Evolutionary conservation across 2,329 filamentous ascomycete species (phyloP).

Genomic region (Didymella pinodella): DNA sequence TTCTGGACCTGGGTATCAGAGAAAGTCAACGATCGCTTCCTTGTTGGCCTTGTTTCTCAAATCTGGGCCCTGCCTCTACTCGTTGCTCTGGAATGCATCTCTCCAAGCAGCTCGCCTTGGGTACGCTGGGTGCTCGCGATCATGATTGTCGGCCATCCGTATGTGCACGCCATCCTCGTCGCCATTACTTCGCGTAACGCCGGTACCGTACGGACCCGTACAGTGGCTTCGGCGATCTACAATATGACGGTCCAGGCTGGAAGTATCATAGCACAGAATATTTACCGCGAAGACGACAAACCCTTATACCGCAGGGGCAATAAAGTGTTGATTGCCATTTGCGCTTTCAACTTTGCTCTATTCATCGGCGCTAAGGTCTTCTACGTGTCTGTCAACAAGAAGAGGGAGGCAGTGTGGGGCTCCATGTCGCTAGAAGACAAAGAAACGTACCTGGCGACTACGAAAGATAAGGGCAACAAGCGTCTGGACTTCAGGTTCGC

Average conservation of each 20-base stretch:
- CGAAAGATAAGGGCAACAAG: conserved; percentile 50
- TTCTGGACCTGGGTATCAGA: conserved; percentile 60
- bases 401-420: conserved; percentile 41
- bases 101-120: conserved; percentile 47
- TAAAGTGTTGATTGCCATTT: conserved; percentile 60
- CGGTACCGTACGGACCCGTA: conserved; percentile 54
- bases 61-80: conserved; percentile 52
- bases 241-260: conserved; percentile 51
- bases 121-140: conserved; percentile 50
- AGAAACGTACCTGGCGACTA: conserved; percentile 47
- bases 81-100: conserved; percentile 48
- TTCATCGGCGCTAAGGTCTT: conserved; percentile 63
- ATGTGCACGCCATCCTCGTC: conserved; percentile 56
- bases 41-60: conserved; percentile 54
- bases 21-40: conserved; percentile 61
- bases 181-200: conserved; percentile 54
- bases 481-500: conserved; percentile 47
- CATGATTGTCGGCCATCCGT: conserved; percentile 54
- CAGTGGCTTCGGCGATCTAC: conserved; percentile 55
- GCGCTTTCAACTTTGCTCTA: conserved; percentile 58
- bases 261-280: conserved; percentile 49
- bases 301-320: conserved; percentile 63
- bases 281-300: conserved; percentile 64
- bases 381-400: conserved; percentile 61
- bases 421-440: conserved; percentile 47